Evolutionary conservation across 23 red algal genomes (phyloP).

Genomic region (Agarophyton chilense): DNA sequence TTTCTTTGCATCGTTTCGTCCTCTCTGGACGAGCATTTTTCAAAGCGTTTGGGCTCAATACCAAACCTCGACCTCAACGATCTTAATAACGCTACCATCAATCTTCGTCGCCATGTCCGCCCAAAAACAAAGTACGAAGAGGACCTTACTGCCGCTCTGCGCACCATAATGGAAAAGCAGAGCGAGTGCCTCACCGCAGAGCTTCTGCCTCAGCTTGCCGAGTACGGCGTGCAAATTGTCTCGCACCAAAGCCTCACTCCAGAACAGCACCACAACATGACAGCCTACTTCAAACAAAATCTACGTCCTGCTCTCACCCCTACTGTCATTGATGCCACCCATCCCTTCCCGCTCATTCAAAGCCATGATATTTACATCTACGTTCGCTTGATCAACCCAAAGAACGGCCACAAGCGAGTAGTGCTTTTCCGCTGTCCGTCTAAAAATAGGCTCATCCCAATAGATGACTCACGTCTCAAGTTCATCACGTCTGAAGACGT

Average conservation of each 20-base stretch:
- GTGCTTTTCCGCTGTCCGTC: conserved; percentile 78
- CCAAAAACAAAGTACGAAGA: conserved; percentile 80
- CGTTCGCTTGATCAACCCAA: conserved; percentile 70
- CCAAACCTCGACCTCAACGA: conserved; percentile 73
- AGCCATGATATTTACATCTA: conserved; percentile 88
- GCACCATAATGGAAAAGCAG: conserved; percentile 71
- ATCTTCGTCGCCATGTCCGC: conserved; percentile 76
- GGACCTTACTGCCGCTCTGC: conserved; percentile 75
- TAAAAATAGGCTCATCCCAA: conserved; percentile 54
- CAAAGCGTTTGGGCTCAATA: conserved; percentile 81
- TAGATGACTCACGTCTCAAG: conserved; percentile 66
- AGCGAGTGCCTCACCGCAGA: conserved; percentile 69
- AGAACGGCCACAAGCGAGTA: conserved; percentile 38
- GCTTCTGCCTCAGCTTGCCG: conserved; percentile 76
- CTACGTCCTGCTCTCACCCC: conserved; percentile 86
- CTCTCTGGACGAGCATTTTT: conserved; percentile 94
- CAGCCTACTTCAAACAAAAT: conserved; percentile 62
- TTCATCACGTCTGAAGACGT: conserved; percentile 79
- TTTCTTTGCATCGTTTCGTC: conserved; percentile 93
- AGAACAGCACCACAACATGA: conserved; percentile 53
- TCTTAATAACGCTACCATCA: conserved; percentile 44
- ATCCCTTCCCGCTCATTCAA: conserved; percentile 92
- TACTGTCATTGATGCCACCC: conserved; percentile 84
- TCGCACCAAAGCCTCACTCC: conserved; percentile 41
- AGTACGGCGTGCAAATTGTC: conserved; percentile 72